Base-by-base conservation (phyloP, 345 rosid species). In the Iberis pinnata region DNA sequence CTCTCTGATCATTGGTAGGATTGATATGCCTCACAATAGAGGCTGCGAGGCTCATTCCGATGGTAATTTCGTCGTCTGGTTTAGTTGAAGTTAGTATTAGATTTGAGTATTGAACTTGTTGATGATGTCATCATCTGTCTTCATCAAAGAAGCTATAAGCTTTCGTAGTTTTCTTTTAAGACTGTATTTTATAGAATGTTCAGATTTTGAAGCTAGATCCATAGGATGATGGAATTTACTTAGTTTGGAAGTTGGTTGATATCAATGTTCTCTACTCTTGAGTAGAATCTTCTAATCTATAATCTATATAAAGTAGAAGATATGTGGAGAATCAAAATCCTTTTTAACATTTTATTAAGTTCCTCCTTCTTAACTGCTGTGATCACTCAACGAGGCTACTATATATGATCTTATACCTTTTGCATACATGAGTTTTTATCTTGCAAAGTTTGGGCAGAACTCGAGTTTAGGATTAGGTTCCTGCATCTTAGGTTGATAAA, bases 31-130 rank as follows among this genome's bases (percentile, higher is more conserved):
- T 26, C 90, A 88, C 8, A 97, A 92, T 18, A 78, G 81, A 73
- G 98, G 97, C 73, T 92, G 98, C 56, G 97, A 92, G 73, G 98
- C 98, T 75, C 97, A 88, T 71, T 92, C 98, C 20, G 97, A 92
- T 70, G 98, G 98, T 85, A 71, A 35, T 14, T 12, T 29, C 8
- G 18, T 5, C 12, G 6, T 22, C 25, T 6, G 25, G 25, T 2
- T 22, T 22, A 22, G 25, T 22, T 22, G 25, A 2, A 22, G 1
- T n/a, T n/a, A 1, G 13, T 32, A 45, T 48, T 14, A 0, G 27
- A 27, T 41, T 41, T 33, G 31, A 31, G 4, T 12, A 52, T 26
- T 41, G 14, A 2, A 18, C 22, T 42, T 53, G 42, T 35, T 37
- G 26, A 10, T 43, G 11, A 33, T 79, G 97, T 92, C 95, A 25